Evolutionary conservation across 371 early-diverging fungal species (phyloP), one percentile per base, ranked within the genome.

Genomic region (Mucor lusitanicus): DNA sequence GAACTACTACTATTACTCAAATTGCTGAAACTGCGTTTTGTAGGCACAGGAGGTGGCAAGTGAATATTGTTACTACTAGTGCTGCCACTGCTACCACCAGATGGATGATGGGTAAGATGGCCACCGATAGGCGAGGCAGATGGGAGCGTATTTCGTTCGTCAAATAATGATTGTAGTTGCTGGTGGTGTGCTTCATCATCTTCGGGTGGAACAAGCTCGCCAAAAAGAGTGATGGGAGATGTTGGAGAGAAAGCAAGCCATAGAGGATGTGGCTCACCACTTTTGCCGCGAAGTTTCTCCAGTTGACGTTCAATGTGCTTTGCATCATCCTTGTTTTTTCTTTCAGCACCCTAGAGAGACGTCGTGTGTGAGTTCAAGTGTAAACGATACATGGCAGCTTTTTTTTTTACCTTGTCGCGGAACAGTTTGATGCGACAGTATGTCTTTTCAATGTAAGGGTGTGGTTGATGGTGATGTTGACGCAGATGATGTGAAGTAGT

Each of bases 341-440:
- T 63, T 63, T 72, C 69, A 5, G 75, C 72, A 23, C 75, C 75
- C 64, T 73, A 35, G 3, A 37, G 13, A 37, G 13, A 37, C n/a
- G n/a, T n/a, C n/a, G n/a, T n/a, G n/a, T n/a, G n/a, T n/a, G n/a
- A n/a, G n/a, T n/a, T n/a, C n/a, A 21, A 12, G 11, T 48, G 25
- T 8, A n/a, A 63, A 13, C 37, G 1, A 37, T n/a, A n/a, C n/a
- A 12, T 13, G 13, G 13, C 37, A 37, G 15, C 37, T 37, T 37
- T 37, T 7, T 1, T 13, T 1, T 37, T 13, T 59, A 78, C 78
- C 72, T 86, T 86, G 68, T 86, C 87, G 15, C 87, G 76, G 69
- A 86, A 86, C 54, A 86, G 62, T 69, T 86, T 83, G 46, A 84
- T 73, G 54, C 81, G 72, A 9, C 80, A 77, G 39, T 72, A 84